Percentiles rank a stretch among this genome's conserved stretches.
Evolutionary conservation across 2,329 filamentous ascomycete genomes (phyloP).

Genomic region (Epichloe gansuensis): DNA sequence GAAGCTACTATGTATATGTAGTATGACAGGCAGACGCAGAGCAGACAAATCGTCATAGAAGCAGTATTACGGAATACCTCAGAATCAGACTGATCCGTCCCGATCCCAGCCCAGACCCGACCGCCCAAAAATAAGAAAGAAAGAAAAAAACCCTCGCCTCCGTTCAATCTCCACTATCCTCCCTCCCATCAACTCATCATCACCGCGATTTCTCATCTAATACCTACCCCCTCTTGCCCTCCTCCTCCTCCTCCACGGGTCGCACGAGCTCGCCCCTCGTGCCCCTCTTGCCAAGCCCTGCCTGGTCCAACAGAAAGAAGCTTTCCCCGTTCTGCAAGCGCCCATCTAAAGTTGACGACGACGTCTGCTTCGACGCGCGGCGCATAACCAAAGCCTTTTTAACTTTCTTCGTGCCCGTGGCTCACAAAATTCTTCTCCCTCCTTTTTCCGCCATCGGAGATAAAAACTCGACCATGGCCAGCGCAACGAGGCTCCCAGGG

Average conservation of each 20-base stretch:
- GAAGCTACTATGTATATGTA: too few species aligned
- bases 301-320: background rate
- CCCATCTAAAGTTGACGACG: too few species aligned
- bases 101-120: too few species aligned
- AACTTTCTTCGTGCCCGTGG: background rate
- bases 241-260: too few species aligned
- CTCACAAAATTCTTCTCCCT: too few species aligned
- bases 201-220: background rate
- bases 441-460: background rate
- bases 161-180: too few species aligned
- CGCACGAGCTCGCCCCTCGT: too few species aligned
- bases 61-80: too few species aligned
- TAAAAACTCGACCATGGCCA: slow-evolving; percentile 43
- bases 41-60: background rate
- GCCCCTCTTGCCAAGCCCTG: too few species aligned
- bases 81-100: too few species aligned
- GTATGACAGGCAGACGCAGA: background rate
- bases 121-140: too few species aligned
- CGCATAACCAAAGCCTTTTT: background rate
- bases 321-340: background rate
- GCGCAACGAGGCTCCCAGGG: slow-evolving; percentile 54
- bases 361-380: background rate
- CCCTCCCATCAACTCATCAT: background rate
- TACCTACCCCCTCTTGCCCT: too few species aligned
- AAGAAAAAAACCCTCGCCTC: background rate